Evolutionary conservation across 306 rosid genomes (phyloP).

Genomic region (Vachellia pachyceras): DNA sequence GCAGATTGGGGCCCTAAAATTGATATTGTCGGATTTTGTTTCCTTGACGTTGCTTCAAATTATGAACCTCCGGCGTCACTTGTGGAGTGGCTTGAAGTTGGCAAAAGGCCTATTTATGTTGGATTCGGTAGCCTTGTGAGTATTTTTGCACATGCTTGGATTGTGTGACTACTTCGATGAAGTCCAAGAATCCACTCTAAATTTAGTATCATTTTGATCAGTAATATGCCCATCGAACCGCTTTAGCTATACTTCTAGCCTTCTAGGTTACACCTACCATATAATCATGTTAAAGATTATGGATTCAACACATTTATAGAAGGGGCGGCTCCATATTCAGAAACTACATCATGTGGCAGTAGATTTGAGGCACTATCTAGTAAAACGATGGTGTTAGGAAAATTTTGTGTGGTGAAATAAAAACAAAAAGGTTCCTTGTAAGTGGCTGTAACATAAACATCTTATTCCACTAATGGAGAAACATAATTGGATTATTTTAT

Average conservation of each 20-base stretch:
- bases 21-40: slow-evolving; percentile 97
- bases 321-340: slow-evolving; percentile 21
- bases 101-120: slow-evolving; percentile 74
- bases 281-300: not conserved
- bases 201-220: slow-evolving; percentile 18
- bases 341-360: slow-evolving; percentile 19
- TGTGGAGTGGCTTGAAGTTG: slow-evolving; percentile 81
- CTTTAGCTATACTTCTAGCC: not conserved
- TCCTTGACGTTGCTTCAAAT: slow-evolving; percentile 93
- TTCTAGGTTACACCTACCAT: not conserved
- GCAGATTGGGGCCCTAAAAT: slow-evolving; percentile 96
- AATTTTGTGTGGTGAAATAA: slow-evolving; percentile 7
- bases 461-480: not conserved
- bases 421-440: not conserved
- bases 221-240: not conserved
- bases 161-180: slow-evolving; percentile 33
- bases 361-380: slow-evolving; percentile 9
- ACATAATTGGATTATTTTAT: too few species aligned
- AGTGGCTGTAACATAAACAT: slow-evolving; percentile 9
- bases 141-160: slow-evolving; percentile 37
- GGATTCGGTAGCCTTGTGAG: slow-evolving; percentile 99
- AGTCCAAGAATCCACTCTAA: slow-evolving; percentile 24
- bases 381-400: slow-evolving; percentile 15
- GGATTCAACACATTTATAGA: not conserved
- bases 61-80: slow-evolving; percentile 76